Evolutionary conservation across 495 filamentous ascomycete genomes (phyloP), one percentile per base, ranked within the genome.

Genomic region (Aspergillus affinis): DNA sequence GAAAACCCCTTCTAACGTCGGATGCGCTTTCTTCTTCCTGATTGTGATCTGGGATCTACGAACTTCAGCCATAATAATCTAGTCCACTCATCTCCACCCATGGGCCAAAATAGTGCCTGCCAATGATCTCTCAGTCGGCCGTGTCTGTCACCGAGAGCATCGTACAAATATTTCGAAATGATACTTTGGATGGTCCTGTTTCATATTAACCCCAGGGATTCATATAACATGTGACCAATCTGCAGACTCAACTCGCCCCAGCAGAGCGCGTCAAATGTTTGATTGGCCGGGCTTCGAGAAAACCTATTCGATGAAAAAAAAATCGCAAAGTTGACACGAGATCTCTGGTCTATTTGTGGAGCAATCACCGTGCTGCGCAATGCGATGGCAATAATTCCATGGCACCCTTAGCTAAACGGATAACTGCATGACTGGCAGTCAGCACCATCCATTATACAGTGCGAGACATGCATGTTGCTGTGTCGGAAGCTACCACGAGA

Each of bases 141-240:
- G 36, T 41, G n/a, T 57, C 46, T 21, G 46, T 57, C 48, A 58
- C 48, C 41, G 7, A 41, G 12, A 59, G 59, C 54, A 55, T 51
- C 32, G 46, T 58, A 55, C 60, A 48, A 46, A 41, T 20, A 26
- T 41, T 50, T 46, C 23, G 12, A 53, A 49, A 20, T 49, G 30
- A 26, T 17, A 32, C 47, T 55, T 23, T 57, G 21, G 57, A 48
- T 48, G 57, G 51, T 50, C 47, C 54, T 55, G 63, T 64, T 66
- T 62, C 63, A 65, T 55, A 64, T 54, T 48, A 49, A 58, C 46
- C 27, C 26, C 52, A 57, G 48, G 57, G 51, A 45, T 54, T 4
- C 46, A 21, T 52, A 30, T 46, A 27, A 54, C 61, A 64, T 62
- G 59, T 58, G 59, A 58, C 59, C 61, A 61, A 62, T 61, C 41